Conservation (phyloP, 1,139 yeast genomes). For the Magnusiomyces sp. region DNA sequence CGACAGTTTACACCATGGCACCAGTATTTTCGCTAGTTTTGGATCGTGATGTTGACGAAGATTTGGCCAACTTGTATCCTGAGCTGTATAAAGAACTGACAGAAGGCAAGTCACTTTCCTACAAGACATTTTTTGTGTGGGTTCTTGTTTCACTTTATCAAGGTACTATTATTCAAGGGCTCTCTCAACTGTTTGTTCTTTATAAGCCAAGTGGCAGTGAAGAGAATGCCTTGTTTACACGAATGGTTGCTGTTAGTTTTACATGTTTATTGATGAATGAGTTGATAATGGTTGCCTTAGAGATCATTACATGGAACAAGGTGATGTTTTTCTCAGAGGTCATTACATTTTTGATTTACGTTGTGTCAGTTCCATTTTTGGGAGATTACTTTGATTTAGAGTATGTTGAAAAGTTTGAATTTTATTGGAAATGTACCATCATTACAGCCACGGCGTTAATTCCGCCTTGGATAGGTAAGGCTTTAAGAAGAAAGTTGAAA, state of each 20-base stretch:
- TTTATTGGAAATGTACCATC: conserved; percentile 60
- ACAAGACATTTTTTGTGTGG: conserved; percentile 87
- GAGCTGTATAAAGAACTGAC: conserved; percentile 91
- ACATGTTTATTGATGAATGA: conserved; percentile 77
- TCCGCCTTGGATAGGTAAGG: conserved; percentile 84
- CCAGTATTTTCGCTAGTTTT: conserved; percentile 92
- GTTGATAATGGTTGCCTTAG: conserved; percentile 86
- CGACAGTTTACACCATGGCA: conserved; percentile 95
- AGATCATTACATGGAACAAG: conserved; percentile 82
- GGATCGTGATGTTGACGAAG: conserved; percentile 88
- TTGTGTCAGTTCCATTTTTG: conserved; percentile 73
- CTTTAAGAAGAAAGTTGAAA: conserved; percentile 62
- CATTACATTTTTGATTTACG: conserved; percentile 56
- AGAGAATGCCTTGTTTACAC: conserved; percentile 45
- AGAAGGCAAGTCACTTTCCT: conserved; percentile 77
- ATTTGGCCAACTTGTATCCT: conserved; percentile 82
- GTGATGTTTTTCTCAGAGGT: conserved; percentile 68
- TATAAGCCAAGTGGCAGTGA: conserved; percentile 34
- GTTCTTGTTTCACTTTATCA: conserved; percentile 79
- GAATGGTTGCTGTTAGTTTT: conserved; percentile 79
- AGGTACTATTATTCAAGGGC: conserved; percentile 68
- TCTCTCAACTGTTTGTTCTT: conserved; percentile 60
- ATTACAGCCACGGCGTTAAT: conserved; percentile 64
- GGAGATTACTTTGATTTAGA: conserved; percentile 72
- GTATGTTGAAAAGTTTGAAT: conserved; percentile 49